Conservation (phyloP, 805 yeast genomes). For the Diddensiella transvaalensis region DNA sequence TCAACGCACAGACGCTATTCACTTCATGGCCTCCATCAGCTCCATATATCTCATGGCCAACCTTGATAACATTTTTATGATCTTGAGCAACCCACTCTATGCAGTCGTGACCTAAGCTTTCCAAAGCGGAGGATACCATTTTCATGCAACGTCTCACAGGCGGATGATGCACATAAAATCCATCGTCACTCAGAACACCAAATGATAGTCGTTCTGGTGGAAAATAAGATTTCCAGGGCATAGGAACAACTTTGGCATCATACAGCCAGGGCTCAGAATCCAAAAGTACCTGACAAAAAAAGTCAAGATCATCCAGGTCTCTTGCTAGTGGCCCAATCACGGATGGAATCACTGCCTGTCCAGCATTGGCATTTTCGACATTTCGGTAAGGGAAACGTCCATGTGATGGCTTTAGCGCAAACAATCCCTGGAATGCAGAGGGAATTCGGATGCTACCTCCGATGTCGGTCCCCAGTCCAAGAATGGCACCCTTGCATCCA, state of each 20-base stretch:
- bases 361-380: constrained; percentile 32
- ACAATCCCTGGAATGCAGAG: constrained; percentile 41
- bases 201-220: constrained; percentile 9
- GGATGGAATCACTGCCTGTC: constrained; percentile 62
- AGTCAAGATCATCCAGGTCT: constrained; percentile 59
- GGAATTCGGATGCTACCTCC: constrained; percentile 55
- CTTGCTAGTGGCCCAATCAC: constrained; percentile 68
- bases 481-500: constrained; percentile 42
- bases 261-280: constrained; percentile 20
- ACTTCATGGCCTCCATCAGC: constrained; percentile 66
- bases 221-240: constrained; percentile 11
- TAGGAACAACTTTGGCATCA: constrained; percentile 10
- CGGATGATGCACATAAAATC: constrained; percentile 45
- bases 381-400: constrained; percentile 42
- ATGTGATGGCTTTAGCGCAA: constrained; percentile 43
- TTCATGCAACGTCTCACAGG: constrained; percentile 47
- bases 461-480: constrained; percentile 51
- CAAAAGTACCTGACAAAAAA: constrained; percentile 50
- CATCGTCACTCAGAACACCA: constrained; percentile 33
- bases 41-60: constrained; percentile 39
- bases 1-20: constrained; percentile 48
- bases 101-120: constrained; percentile 21
- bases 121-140: constrained; percentile 27
- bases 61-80: constrained; percentile 28
- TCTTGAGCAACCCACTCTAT: constrained; percentile 28